Evolutionary conservation across 352 stramenopile species (phyloP).

Genomic region (Globisporangium spiculum): DNA sequence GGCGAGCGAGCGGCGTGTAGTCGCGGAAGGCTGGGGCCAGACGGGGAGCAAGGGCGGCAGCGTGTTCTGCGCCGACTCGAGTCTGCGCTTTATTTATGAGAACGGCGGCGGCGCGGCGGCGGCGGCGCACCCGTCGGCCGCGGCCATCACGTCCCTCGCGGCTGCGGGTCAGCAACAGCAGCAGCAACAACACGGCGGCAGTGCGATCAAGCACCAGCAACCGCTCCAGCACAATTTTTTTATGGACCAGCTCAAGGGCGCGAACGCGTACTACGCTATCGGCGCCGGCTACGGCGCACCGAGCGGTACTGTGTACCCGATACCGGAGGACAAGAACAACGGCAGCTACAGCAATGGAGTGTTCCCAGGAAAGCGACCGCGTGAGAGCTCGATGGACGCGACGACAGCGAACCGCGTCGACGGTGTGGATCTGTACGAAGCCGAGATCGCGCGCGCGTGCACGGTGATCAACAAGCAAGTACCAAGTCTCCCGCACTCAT

Average conservation of each 20-base stretch:
- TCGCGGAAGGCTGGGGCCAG: constrained; percentile 68
- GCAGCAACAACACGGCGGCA: constrained; percentile 1
- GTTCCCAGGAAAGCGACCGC: constrained; percentile 19
- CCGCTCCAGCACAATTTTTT: constrained; percentile 12
- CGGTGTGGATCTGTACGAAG: constrained; percentile 60
- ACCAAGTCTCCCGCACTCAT: constrained; percentile 46
- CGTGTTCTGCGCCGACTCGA: constrained; percentile 83
- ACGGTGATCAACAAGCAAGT: constrained; percentile 47
- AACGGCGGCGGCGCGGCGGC: constrained; percentile 21
- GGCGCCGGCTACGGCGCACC: background rate
- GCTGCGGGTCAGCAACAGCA: constrained; percentile 2
- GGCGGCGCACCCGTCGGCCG: constrained; percentile 16
- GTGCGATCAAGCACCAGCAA: background rate
- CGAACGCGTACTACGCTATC: constrained; percentile 9
- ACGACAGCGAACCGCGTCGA: constrained; percentile 5
- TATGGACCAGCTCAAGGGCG: constrained; percentile 21
- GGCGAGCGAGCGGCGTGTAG: constrained; percentile 44
- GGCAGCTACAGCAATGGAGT: background rate
- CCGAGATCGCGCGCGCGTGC: constrained; percentile 60
- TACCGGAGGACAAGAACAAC: constrained; percentile 12
- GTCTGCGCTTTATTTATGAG: constrained; percentile 80
- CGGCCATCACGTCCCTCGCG: constrained; percentile 34
- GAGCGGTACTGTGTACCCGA: constrained; percentile 1
- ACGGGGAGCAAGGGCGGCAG: constrained; percentile 42
- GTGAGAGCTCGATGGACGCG: constrained; percentile 14